phyloP scores from a whole-genome alignment of 2,329 filamentous ascomycete species.

The Mycosphaerella arachidis region DNA sequence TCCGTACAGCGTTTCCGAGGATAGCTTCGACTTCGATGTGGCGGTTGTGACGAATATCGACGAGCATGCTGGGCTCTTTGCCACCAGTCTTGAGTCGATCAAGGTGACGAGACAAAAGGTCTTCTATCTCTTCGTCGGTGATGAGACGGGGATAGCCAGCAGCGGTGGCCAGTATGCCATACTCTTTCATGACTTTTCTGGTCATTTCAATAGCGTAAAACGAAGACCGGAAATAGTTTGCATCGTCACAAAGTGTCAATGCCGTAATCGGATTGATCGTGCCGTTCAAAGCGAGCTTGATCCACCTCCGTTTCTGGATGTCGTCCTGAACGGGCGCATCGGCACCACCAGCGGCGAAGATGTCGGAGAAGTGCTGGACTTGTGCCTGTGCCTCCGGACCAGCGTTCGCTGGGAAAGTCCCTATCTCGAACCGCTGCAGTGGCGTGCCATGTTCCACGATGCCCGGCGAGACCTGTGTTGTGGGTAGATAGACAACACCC shows the following conservation, averaged over 20 bases:
- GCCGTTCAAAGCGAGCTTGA: slow-evolving; percentile 57
- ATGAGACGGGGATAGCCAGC: slow-evolving; percentile 37
- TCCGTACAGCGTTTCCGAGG: slow-evolving; percentile 41
- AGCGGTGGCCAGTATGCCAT: slow-evolving; percentile 39
- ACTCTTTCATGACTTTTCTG: slow-evolving; percentile 44
- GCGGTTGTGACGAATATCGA: slow-evolving; percentile 42
- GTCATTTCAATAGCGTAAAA: slow-evolving; percentile 37
- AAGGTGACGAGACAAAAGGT: slow-evolving; percentile 39
- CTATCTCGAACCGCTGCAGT: slow-evolving; percentile 48
- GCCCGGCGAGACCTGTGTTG: slow-evolving; percentile 48
- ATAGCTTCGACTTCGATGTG: slow-evolving; percentile 50
- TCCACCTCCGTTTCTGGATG: slow-evolving; percentile 55
- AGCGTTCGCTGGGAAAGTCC: slow-evolving; percentile 43
- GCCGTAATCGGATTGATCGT: slow-evolving; percentile 59
- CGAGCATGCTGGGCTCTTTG: slow-evolving; percentile 48
- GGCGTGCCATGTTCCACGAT: slow-evolving; percentile 44
- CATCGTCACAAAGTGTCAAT: slow-evolving; percentile 51
- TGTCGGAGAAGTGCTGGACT: slow-evolving; percentile 15
- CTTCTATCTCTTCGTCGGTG: slow-evolving; percentile 36
- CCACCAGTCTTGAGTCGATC: slow-evolving; percentile 39
- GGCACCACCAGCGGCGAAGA: slow-evolving; percentile 37
- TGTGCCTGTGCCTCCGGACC: slow-evolving; percentile 11
- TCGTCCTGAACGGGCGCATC: slow-evolving; percentile 49
- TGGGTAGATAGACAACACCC: slow-evolving; percentile 53
- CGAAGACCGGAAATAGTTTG: slow-evolving; percentile 46